These are phyloP conservation scores for Sphenostylis stenocarpa DNA, from an alignment of 306 rosid genomes.

Conservation along the genomic window DNA sequence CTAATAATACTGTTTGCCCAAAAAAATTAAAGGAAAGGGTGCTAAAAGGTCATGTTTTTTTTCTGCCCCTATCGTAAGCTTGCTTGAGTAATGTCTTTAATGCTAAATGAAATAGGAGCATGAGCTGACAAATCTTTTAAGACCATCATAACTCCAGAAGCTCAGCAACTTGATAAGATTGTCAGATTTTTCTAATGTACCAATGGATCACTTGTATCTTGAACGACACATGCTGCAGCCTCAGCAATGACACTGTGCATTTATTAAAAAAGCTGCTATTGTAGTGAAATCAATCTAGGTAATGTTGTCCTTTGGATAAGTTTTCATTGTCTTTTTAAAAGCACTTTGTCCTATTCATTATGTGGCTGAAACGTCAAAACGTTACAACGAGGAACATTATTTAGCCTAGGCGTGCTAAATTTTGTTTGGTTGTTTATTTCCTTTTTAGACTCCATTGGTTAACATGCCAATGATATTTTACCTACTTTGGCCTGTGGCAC, in stretches of 20 bases:
- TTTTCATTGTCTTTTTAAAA: not conserved
- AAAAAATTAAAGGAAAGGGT: constrained; percentile 3
- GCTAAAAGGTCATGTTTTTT: too few species aligned
- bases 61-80: too few species aligned
- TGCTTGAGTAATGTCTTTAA: too few species aligned
- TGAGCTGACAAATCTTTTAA: not conserved
- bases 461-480: not conserved
- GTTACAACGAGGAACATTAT: not conserved
- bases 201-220: not conserved
- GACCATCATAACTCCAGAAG: not conserved
- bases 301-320: constrained; percentile 29
- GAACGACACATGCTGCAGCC: not conserved
- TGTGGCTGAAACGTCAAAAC: not conserved
- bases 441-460: not conserved
- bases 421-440: not conserved
- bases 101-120: not conserved
- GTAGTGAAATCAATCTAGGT: not conserved
- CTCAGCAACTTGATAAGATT: constrained; percentile 2
- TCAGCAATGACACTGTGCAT: not conserved
- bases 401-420: not conserved
- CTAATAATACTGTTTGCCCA: not conserved
- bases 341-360: constrained; percentile 21
- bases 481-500: not conserved
- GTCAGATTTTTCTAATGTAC: constrained; percentile 14
- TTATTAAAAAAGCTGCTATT: constrained; percentile 8